Evolutionary conservation across 2,329 filamentous ascomycete species (phyloP).

Genomic region (Allantophomopsis cytisporea): DNA sequence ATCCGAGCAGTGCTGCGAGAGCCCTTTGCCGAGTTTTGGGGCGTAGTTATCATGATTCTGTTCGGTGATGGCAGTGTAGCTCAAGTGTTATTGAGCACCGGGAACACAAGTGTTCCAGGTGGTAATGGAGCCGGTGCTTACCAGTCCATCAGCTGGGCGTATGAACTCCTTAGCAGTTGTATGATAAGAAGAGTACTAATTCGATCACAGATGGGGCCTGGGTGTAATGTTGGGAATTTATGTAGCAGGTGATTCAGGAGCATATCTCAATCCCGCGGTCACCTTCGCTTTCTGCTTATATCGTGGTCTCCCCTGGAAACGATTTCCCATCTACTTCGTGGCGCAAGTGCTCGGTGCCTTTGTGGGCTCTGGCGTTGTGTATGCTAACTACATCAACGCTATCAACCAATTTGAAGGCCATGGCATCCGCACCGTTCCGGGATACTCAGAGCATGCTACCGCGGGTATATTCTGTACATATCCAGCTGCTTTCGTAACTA

Average conservation of each 20-base stretch:
- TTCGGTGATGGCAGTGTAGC: conserved; percentile 62
- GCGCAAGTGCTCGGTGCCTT: conserved; percentile 58
- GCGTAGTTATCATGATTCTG: conserved; percentile 52
- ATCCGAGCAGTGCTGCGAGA: conserved; percentile 38
- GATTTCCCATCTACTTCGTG: conserved; percentile 53
- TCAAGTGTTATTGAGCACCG: conserved; percentile 45
- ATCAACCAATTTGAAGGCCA: conserved; percentile 51
- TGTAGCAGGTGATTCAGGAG: conserved; percentile 48
- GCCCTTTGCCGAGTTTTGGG: conserved; percentile 53
- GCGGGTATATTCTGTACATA: conserved; percentile 66
- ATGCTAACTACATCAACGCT: conserved; percentile 49
- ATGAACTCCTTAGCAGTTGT: background rate
- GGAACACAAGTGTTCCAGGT: conserved; percentile 5
- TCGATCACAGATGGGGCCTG: conserved; percentile 26
- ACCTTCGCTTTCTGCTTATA: conserved; percentile 57
- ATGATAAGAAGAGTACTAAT: background rate
- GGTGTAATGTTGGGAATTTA: conserved; percentile 60
- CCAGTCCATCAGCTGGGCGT: conserved; percentile 14
- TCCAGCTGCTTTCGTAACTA: conserved; percentile 51
- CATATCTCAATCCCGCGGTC: conserved; percentile 58
- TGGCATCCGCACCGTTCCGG: conserved; percentile 46
- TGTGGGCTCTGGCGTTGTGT: conserved; percentile 42
- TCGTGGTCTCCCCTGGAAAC: conserved; percentile 54
- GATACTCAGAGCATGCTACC: conserved; percentile 39
- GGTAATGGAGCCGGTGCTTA: conserved; percentile 12